These are phyloP conservation scores for Agaricus blazei DNA, from an alignment of 768 basidiomycete species.

Conservation along the genomic window DNA sequence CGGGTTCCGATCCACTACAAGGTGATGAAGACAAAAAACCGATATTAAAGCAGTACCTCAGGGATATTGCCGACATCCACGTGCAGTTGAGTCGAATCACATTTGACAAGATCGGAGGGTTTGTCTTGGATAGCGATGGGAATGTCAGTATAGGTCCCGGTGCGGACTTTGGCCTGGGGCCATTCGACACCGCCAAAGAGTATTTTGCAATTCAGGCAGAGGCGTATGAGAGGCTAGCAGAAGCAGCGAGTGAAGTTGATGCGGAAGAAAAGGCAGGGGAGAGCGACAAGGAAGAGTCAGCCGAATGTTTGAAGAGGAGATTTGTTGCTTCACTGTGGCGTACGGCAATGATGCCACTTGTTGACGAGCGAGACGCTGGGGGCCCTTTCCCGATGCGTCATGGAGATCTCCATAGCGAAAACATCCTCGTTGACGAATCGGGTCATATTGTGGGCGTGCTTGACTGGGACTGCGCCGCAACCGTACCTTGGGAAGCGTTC, in stretches of 20 bases:
- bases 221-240: constrained; percentile 33
- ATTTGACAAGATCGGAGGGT: constrained; percentile 34
- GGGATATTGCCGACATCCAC: constrained; percentile 36
- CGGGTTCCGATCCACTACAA: constrained; percentile 22
- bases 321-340: constrained; percentile 36
- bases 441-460: constrained; percentile 37
- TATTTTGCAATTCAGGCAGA: constrained; percentile 35
- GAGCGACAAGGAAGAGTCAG: constrained; percentile 11
- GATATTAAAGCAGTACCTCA: constrained; percentile 33
- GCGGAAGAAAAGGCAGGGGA: constrained; percentile 14
- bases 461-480: constrained; percentile 39
- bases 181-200: constrained; percentile 33
- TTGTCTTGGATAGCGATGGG: constrained; percentile 28
- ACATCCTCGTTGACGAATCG: constrained; percentile 32
- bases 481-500: constrained; percentile 39
- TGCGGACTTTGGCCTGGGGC: constrained; percentile 37
- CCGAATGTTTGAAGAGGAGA: constrained; percentile 27
- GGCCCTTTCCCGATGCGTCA: constrained; percentile 39
- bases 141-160: constrained; percentile 32
- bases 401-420: constrained; percentile 37
- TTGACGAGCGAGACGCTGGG: constrained; percentile 30
- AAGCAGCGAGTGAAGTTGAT: constrained; percentile 25
- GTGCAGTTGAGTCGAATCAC: constrained; percentile 34
- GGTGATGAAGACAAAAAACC: constrained; percentile 30
- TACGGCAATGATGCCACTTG: constrained; percentile 35